Evolutionary conservation across 495 filamentous ascomycete genomes (phyloP), one percentile per base, ranked within the genome.

Genomic region (Bathelium albidoporum): DNA sequence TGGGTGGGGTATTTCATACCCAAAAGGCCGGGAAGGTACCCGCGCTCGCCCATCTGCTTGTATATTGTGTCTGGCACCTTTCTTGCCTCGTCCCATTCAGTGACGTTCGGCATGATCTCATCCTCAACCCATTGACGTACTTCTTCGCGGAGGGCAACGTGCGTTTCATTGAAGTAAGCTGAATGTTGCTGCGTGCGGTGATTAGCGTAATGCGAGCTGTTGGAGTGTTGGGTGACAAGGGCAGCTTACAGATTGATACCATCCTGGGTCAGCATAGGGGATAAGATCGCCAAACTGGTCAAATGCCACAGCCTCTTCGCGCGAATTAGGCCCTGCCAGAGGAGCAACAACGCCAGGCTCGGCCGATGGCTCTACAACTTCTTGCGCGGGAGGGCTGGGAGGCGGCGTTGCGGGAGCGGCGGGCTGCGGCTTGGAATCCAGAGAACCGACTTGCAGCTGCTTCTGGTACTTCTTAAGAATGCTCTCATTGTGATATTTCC

Each of bases 401-500:
- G 83, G 78, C 16, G 81, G 76, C 32, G 82, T 76, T 7, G 79
- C 76, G 22, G 80, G 82, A 22, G 62, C 60, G 5, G 76, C 76
- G 69, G 82, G 80, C 70, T 88, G 87, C 2, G 72, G 59, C 78
- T 97, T 97, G 71, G 84, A 86, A 72, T 97, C 86, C 67, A 99
- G 76, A 1, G 91, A 96, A 44, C 94, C 94, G 70, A 99, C 82
- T 72, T 91, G 88, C 59, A 99, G 83, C 73, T 89, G 80, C 31
- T 83, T 76, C 78, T 94, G 87, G 81, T 91, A 97, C 75, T 97
- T 98, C 79, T 97, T 97, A 68, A 97, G 81, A 66, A 97, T 90
- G 61, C 87, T 83, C 69, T 88, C 85, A 70, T 95, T 97, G 81
- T 97, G 93, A 74, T 97, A 96, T 77, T 97, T 99, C 94, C 94